phyloP scores from a whole-genome alignment of 805 yeast genomes.

The Pichia californica region DNA sequence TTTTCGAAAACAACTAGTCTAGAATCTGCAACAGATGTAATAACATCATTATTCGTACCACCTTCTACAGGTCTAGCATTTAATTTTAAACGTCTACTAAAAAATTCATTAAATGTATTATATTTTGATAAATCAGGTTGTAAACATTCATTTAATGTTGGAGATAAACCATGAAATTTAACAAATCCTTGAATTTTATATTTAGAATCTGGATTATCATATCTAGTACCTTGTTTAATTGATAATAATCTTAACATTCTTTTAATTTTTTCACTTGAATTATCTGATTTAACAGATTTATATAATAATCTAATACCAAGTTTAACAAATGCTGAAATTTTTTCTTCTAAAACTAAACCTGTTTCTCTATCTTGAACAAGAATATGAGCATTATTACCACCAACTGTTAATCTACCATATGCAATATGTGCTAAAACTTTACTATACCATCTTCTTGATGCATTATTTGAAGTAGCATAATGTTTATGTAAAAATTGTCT shows the following conservation, averaged over 20 bases:
- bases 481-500: conserved; percentile 37
- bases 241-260: conserved; percentile 59
- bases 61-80: conserved; percentile 69
- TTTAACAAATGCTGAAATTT: conserved; percentile 83
- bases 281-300: conserved; percentile 54
- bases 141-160: conserved; percentile 60
- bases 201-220: conserved; percentile 63
- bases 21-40: conserved; percentile 84
- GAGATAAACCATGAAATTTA: conserved; percentile 72
- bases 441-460: conserved; percentile 84
- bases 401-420: conserved; percentile 81
- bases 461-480: conserved; percentile 74
- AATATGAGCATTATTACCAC: conserved; percentile 88
- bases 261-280: conserved; percentile 42
- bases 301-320: conserved; percentile 81
- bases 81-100: conserved; percentile 69
- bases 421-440: conserved; percentile 77
- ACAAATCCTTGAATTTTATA: conserved; percentile 70
- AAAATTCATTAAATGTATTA: conserved; percentile 80
- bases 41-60: conserved; percentile 32
- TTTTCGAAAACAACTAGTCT: conserved; percentile 66
- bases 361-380: conserved; percentile 87
- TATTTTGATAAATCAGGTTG: conserved; percentile 42
- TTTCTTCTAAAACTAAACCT: conserved; percentile 87
- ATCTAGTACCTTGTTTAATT: conserved; percentile 76